Evolutionary conservation across 495 filamentous ascomycete genomes (phyloP).

Genomic region (Bombardia bombarda): DNA sequence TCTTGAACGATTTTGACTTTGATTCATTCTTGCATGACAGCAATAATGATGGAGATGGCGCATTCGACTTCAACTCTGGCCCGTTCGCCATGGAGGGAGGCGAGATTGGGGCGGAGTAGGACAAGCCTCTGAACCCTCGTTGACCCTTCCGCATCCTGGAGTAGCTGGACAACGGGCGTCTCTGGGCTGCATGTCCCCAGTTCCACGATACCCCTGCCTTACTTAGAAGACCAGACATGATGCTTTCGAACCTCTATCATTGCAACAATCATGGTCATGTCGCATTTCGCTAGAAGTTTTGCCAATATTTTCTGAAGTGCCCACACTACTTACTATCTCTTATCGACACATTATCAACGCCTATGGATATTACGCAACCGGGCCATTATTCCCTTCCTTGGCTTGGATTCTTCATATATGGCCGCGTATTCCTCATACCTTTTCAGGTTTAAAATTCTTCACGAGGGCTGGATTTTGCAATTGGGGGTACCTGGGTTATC

Average conservation of each 20-base stretch:
- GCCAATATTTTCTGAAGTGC: too few relatives aligned
- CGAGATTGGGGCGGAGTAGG: conserved; percentile 44
- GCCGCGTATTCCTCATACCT: not conserved
- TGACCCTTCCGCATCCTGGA: not conserved
- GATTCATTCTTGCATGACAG: conserved; percentile 75
- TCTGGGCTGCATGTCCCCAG: not conserved
- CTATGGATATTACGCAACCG: too few relatives aligned
- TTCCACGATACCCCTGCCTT: too few relatives aligned
- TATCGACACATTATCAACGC: too few relatives aligned
- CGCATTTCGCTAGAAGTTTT: too few relatives aligned
- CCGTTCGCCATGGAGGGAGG: conserved; percentile 36
- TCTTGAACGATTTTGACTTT: conserved; percentile 93
- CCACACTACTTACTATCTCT: too few relatives aligned
- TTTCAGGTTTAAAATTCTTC: conserved; percentile 5
- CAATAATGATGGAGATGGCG: conserved; percentile 25
- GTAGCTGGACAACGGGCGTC: conserved; percentile 1
- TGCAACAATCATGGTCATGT: too few relatives aligned
- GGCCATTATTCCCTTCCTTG: not conserved
- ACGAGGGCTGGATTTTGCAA: conserved; percentile 5
- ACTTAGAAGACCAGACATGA: too few relatives aligned
- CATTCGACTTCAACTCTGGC: conserved; percentile 38
- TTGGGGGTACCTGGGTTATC: not conserved
- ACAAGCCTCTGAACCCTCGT: conserved; percentile 6
- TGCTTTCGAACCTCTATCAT: too few relatives aligned
- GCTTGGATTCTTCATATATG: too few relatives aligned